Base-by-base conservation (phyloP, 805 yeast genomes). In the Metschnikowia gelsemii region DNA sequence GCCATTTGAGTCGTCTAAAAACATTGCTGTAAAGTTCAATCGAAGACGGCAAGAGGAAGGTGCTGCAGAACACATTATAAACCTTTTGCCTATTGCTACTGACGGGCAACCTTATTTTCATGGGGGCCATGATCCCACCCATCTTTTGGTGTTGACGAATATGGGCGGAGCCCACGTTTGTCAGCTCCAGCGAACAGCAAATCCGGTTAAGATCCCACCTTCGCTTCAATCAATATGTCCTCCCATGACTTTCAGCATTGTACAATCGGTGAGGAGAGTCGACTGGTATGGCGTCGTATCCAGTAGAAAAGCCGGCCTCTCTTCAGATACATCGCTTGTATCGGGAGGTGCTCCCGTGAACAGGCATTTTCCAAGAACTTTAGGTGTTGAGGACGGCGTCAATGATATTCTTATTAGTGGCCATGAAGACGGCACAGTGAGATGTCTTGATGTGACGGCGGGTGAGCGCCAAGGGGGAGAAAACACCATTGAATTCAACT, bases 361-460 rank as follows among this genome's bases (percentile, higher is more conserved):
- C 43, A 43, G 55, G 29, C 43, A 46, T n/a, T 49, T 49, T 8
- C 58, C 64, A 9, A 57, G 49, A 24, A 52, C 70, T 2, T 38
- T 70, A 20, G 74, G 73, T 0, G 38, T 48, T 20, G 63, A 61
- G 32, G 72, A 68, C 8, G 55, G 82, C 3, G 77, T 76, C 9
- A 67, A 67, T 8, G 62, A 55, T 39, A 57, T 70, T n/a, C 45
- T 90, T 30, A 80, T 88, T 1, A 82, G 96, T 0, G 98, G 97
- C 0, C 96, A 93, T 57, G 77, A 81, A 25, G 84, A 84, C 58
- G 98, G 97, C 0, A 76, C 82, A 25, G 78, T 93, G 0, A 73
- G 96, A 40, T 69, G 91, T 8, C 82, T 89, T 80, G 96, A 91
- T 63, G 82, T 88, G 0, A 80, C 95, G 0, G 79, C 81, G 42